Evolutionary conservation across 108 stramenopile genomes (phyloP), one percentile per base, ranked within the genome.

Genomic region (Aurantiochytrium sp.): DNA sequence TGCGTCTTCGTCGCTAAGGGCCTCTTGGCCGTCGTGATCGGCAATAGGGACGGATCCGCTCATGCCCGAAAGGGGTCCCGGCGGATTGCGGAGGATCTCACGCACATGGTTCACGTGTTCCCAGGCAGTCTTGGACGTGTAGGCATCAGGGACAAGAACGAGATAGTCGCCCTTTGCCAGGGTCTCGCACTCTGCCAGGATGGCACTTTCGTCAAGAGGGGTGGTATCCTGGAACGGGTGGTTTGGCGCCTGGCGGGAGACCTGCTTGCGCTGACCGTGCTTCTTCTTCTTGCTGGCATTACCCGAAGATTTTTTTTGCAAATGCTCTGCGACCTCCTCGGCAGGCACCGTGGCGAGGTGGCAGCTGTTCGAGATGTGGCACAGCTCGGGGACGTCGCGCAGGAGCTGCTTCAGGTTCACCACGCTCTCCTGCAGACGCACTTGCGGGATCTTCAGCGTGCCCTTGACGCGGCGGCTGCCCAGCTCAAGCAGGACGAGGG

Each of bases 301-400:
- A 45, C 5, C 47, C 90, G n/a, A 18, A 29, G 6, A 21, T 90
- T 25, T 71, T 58, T 5, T 58, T 44, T 19, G 35, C 72, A 4
- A 8, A 45, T 25, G 42, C 89, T 4, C 69, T 16, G 25, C 89
- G 42, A 45, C 60, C 16, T 45, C 47, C 5, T 44, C 87, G 29
- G 89, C 59, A 19, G 49, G 47, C 5, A 53, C 89, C 43, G 89
- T 47, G 35, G 76, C 91, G 42, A 92, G 87, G 55, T 91, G 89
- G 5, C 89, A 90, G 89, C 89, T 90, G 4, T 88, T 90, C 23
- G 91, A 90, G 53, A 91, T 91, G 47, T 90, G 89, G 49, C 91
- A 92, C 5, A 91, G 90, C 89, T 92, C 91, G 5, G 91, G 91
- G 23, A 91, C 60, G 10, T 92, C 91, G 6, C 87, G 91, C 58